Conservation (phyloP, 2,329 filamentous ascomycete species). For the Bipolaris sorokiniana region DNA sequence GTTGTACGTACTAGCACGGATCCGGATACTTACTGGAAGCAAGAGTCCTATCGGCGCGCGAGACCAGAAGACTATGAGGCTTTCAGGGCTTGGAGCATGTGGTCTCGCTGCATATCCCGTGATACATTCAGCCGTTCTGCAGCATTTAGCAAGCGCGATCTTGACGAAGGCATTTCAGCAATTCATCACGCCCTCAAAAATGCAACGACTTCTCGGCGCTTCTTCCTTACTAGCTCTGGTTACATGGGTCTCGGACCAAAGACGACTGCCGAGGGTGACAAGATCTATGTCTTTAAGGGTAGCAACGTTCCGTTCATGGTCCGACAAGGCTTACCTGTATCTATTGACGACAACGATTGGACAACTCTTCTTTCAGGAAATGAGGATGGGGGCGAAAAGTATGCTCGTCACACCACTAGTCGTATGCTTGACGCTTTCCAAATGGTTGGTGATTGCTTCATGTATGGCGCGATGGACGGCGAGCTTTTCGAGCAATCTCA, state of each 20-base stretch:
- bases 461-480: conserved; percentile 28
- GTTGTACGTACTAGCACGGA: conserved; percentile 9
- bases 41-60: conserved; percentile 18
- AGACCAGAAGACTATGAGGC: conserved; percentile 16
- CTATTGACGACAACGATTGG: neutral
- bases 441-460: conserved; percentile 28
- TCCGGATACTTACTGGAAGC: neutral
- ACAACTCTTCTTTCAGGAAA: neutral
- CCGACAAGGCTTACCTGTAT: conserved; percentile 1
- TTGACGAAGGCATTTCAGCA: conserved; percentile 21
- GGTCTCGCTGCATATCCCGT: conserved; percentile 30
- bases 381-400: neutral
- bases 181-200: conserved; percentile 26
- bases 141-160: conserved; percentile 23
- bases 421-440: neutral
- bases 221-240: conserved; percentile 26
- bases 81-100: conserved; percentile 26
- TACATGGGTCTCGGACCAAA: conserved; percentile 30
- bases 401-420: neutral
- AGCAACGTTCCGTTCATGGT: conserved; percentile 28
- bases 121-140: conserved; percentile 23
- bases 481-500: conserved; percentile 9
- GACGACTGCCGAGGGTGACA: conserved; percentile 19
- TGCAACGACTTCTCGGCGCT: conserved; percentile 24
- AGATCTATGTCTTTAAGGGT: conserved; percentile 19